phyloP scores from a whole-genome alignment of 1,284 basidiomycete species.

The Amylostereum areolatum region DNA sequence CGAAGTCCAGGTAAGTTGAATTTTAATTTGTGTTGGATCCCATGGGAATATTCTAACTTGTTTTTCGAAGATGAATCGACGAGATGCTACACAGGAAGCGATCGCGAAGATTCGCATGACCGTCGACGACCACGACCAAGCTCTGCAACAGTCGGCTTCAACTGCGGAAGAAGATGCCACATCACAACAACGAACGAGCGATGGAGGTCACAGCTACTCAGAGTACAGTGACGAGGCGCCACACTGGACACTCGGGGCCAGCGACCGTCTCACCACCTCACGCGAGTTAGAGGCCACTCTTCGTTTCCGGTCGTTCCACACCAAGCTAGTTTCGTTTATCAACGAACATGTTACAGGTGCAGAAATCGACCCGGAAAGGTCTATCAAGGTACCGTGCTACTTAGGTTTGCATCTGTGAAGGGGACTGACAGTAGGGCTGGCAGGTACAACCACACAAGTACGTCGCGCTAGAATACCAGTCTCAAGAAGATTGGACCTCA shows the following conservation, averaged over 20 bases:
- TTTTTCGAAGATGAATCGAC: slow-evolving; percentile 9
- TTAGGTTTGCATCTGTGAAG: not conserved
- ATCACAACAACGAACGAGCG: not conserved
- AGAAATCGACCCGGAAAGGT: not conserved
- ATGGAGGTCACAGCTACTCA: not conserved
- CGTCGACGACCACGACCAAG: not conserved
- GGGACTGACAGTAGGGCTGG: not conserved
- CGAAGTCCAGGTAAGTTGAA: slow-evolving; percentile 14
- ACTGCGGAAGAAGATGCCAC: not conserved
- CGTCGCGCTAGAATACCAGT: slow-evolving; percentile 18
- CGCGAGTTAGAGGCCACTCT: not conserved
- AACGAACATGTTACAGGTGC: not conserved
- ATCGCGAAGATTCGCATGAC: slow-evolving; percentile 9
- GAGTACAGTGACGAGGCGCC: not conserved
- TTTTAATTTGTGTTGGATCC: not conserved
- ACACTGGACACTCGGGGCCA: not conserved
- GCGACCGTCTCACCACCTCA: not conserved
- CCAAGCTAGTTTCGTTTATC: slow-evolving; percentile 13
- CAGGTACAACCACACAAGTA: slow-evolving; percentile 19
- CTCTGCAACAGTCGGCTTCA: not conserved
- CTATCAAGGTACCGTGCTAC: not conserved
- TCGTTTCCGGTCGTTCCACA: not conserved
- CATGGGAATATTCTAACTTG: not conserved
- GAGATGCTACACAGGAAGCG: slow-evolving; percentile 14
- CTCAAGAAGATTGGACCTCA: slow-evolving; percentile 18